phyloP scores from a whole-genome alignment of 495 filamentous ascomycete genomes.

The Neurospora sp. region DNA sequence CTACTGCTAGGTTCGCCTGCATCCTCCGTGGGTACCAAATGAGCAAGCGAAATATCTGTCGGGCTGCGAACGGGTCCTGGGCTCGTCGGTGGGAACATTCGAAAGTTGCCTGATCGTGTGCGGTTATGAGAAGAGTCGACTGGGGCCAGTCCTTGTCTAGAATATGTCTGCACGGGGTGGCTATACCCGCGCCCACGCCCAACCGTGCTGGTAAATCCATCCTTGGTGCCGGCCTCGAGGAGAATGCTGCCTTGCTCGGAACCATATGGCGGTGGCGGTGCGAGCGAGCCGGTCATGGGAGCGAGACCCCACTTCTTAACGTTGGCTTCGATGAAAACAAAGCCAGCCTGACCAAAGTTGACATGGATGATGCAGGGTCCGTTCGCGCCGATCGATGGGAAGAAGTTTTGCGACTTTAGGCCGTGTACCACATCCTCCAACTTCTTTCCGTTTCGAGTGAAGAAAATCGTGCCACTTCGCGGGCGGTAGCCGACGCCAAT shows the following conservation, averaged over 20 bases:
- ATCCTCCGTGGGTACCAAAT: slow-evolving; percentile 61
- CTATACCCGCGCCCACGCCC: slow-evolving; percentile 41
- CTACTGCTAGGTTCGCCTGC: slow-evolving; percentile 62
- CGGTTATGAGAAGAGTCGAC: slow-evolving; percentile 40
- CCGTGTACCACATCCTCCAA: slow-evolving; percentile 92
- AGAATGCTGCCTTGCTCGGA: slow-evolving; percentile 93
- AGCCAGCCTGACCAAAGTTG: slow-evolving; percentile 95
- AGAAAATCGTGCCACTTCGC: slow-evolving; percentile 90
- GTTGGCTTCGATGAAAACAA: slow-evolving; percentile 98
- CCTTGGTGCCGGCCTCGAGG: slow-evolving; percentile 65
- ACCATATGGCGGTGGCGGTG: slow-evolving; percentile 92
- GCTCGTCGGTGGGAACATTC: slow-evolving; percentile 63
- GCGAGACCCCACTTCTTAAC: slow-evolving; percentile 99
- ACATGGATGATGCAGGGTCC: slow-evolving; percentile 88
- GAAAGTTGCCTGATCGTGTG: slow-evolving; percentile 49
- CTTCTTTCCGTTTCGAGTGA: slow-evolving; percentile 95
- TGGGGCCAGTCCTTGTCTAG: slow-evolving; percentile 15
- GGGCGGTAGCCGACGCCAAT: slow-evolving; percentile 94
- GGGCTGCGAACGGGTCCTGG: slow-evolving; percentile 85
- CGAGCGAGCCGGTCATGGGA: slow-evolving; percentile 89
- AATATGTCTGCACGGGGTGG: slow-evolving; percentile 35
- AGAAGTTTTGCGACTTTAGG: slow-evolving; percentile 89
- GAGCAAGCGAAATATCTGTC: slow-evolving; percentile 92
- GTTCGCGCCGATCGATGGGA: slow-evolving; percentile 89
- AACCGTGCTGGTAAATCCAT: slow-evolving; percentile 51